Percentiles rank a stretch among this genome's conserved stretches.
Conservation (phyloP, 2,329 filamentous ascomycete species). For the Dothistroma pini region DNA sequence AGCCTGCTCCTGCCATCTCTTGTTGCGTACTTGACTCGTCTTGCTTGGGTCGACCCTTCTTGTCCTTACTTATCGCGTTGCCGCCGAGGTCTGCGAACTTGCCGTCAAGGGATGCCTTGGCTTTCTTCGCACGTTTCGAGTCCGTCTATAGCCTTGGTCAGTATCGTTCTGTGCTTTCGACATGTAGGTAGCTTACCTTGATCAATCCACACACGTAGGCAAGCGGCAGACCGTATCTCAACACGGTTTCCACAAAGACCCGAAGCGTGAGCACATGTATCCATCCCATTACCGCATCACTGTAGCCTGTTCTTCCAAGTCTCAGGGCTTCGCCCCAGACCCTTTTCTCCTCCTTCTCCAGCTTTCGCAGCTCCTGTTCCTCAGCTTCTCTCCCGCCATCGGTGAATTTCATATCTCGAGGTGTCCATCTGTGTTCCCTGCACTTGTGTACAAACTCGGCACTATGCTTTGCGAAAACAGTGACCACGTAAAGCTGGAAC, state of each 20-base stretch:
- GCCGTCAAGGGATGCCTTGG: slow-evolving; percentile 63
- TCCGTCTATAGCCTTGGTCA: slow-evolving; percentile 58
- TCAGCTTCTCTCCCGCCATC: slow-evolving; percentile 89
- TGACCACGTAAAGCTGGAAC: slow-evolving; percentile 82
- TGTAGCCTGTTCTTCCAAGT: slow-evolving; percentile 86
- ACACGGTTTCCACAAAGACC: slow-evolving; percentile 97
- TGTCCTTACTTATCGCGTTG: slow-evolving; percentile 90
- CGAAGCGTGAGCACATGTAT: slow-evolving; percentile 84
- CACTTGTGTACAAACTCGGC: slow-evolving; percentile 88
- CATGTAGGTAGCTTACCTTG: slow-evolving; percentile 56
- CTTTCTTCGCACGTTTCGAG: slow-evolving; percentile 75
- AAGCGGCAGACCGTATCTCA: slow-evolving; percentile 87
- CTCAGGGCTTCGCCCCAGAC: slow-evolving; percentile 88
- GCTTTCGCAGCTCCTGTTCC: slow-evolving; percentile 75
- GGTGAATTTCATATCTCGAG: slow-evolving; percentile 88
- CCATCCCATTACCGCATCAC: slow-evolving; percentile 94
- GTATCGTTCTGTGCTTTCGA: not conserved
- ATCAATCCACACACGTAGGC: slow-evolving; percentile 83
- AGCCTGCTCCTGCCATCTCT: slow-evolving; percentile 75
- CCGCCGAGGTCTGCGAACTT: slow-evolving; percentile 90
- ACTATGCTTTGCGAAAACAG: slow-evolving; percentile 88
- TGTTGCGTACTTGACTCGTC: slow-evolving; percentile 76
- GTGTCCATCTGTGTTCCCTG: slow-evolving; percentile 90
- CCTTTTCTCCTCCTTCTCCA: slow-evolving; percentile 81
- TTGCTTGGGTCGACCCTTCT: slow-evolving; percentile 85